phyloP scores from a whole-genome alignment of 192 early-diverging fungal species.

The Thamnidium elegans region DNA sequence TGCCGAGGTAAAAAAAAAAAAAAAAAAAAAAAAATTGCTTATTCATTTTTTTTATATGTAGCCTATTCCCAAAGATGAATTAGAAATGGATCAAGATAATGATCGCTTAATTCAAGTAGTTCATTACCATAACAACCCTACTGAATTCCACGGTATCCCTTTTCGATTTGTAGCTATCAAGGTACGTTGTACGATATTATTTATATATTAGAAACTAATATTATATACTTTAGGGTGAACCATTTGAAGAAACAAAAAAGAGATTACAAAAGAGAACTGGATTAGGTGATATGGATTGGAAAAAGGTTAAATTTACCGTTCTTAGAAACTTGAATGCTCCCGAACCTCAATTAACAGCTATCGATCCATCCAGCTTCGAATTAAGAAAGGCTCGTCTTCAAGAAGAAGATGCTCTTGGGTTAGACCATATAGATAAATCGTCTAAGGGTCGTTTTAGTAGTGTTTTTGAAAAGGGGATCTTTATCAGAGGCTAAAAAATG shows the following conservation, averaged over 20 bases:
- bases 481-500: slow-evolving; percentile 23
- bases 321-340: slow-evolving; percentile 33
- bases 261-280: slow-evolving; percentile 70
- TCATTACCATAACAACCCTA: slow-evolving; percentile 75
- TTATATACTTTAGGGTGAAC: slow-evolving; percentile 50
- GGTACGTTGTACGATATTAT: slow-evolving; percentile 11
- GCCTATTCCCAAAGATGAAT: slow-evolving; percentile 51
- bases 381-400: slow-evolving; percentile 32
- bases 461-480: slow-evolving; percentile 31
- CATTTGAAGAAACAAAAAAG: slow-evolving; percentile 65
- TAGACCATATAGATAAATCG: slow-evolving; percentile 46
- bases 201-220: background rate
- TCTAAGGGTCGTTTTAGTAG: slow-evolving; percentile 20
- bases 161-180: slow-evolving; percentile 72
- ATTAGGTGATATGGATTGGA: slow-evolving; percentile 80
- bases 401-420: slow-evolving; percentile 43
- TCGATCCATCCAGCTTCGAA: slow-evolving; percentile 34
- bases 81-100: slow-evolving; percentile 28
- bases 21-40: background rate
- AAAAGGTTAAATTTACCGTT: slow-evolving; percentile 58
- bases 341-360: background rate
- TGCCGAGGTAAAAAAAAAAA: slow-evolving; percentile 44
- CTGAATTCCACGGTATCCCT: slow-evolving; percentile 75
- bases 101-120: slow-evolving; percentile 62
- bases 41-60: slow-evolving; percentile 7